Percentiles rank a stretch among this genome's conserved stretches.
phyloP scores from a whole-genome alignment of 345 rosid species.

The Murraya paniculata region DNA sequence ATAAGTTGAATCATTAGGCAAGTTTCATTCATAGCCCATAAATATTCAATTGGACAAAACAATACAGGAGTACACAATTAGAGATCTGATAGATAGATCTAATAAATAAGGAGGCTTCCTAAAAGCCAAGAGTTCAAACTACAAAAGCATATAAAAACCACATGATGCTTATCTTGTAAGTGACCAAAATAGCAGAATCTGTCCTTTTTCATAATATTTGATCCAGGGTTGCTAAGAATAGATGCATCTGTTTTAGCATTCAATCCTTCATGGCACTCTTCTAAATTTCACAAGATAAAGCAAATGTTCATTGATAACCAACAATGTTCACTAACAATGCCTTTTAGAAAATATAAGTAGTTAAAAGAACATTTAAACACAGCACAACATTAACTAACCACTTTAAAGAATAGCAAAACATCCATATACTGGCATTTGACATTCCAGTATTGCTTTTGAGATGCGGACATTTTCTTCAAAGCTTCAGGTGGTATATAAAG shows the following conservation, averaged over 20 bases:
- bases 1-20: slow-evolving; percentile 19
- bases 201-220: not conserved
- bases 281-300: not conserved
- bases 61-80: not conserved
- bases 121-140: not conserved
- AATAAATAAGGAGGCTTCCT: not conserved
- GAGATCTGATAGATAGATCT: not conserved
- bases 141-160: slow-evolving; percentile 1
- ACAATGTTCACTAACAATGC: not conserved
- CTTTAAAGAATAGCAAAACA: slow-evolving; percentile 90
- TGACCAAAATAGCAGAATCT: not conserved
- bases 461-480: slow-evolving; percentile 79
- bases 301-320: not conserved
- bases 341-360: not conserved
- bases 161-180: not conserved
- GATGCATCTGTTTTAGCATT: slow-evolving; percentile 3
- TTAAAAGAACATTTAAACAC: not conserved
- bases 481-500: slow-evolving; percentile 73
- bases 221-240: not conserved
- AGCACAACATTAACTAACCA: slow-evolving; percentile 56
- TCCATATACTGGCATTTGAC: slow-evolving; percentile 88
- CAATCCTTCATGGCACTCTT: not conserved
- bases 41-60: not conserved
- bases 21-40: slow-evolving; percentile 6
- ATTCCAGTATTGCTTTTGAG: slow-evolving; percentile 91